Evolutionary conservation across 129 eudicot species (phyloP), one percentile per base, ranked within the genome.

Genomic region (Artemisia tridentata): DNA sequence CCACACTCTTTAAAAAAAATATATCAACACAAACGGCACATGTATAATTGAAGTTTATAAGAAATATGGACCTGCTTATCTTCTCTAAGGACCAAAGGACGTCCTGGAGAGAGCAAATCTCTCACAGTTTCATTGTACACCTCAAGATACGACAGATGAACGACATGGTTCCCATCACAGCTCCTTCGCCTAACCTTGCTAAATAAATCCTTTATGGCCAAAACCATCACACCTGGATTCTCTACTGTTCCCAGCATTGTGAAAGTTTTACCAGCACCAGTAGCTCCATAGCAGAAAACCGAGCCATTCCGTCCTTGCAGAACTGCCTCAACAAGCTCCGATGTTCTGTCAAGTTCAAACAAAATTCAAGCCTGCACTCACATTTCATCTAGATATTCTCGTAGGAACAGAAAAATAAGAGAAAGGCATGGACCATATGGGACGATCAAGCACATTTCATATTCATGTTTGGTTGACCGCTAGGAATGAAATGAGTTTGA

Each of bases 101-200:
- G 88, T 48, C 97, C 97, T 2, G 97, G 97, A 19, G 97, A 87
- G 67, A 90, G 95, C 78, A 90, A 83, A 75, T 90, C 97, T 83
- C 97, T 73, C 5, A 90, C 97, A 19, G 97, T 87, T 84, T 90
- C 97, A 80, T 90, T 90, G 63, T 90, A 90, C 65, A 90, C 97
- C 88, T 90, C 97, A 2, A 90, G 84, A 83, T 90, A 90, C 4
- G 97, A 90, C 34, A 90, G 80, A 78, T 90, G 95, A 70, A 90
- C 95, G 1, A 78, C 82, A 79, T 87, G 88, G 51, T 87, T 84
- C 11, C 95, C 96, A 56, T 87, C 95, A 79, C 47, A 83, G 63
- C 95, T 90, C 70, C 89, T 83, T 73, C 85, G 95, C 66, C 91
- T 79, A 63, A 90, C 79, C 75, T 87, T 90, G 75, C 29, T 79